These are phyloP conservation scores for Capronia americana DNA, from an alignment of 2,329 filamentous ascomycete genomes.

Conservation along the genomic window DNA sequence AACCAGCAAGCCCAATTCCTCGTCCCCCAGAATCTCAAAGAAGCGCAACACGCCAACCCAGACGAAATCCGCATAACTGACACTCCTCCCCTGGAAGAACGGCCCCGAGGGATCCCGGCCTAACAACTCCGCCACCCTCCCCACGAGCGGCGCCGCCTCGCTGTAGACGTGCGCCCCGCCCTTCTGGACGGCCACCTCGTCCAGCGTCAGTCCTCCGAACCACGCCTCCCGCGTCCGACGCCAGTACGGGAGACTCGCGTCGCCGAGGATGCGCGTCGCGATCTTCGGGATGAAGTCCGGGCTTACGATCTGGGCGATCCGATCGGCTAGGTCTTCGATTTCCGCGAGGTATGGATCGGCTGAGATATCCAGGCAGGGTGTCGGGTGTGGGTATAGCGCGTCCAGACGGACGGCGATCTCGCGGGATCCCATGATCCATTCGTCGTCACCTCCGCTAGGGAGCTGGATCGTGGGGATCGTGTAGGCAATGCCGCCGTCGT, in stretches of 20 bases:
- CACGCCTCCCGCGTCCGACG: conserved; percentile 4
- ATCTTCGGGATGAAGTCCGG: conserved; percentile 11
- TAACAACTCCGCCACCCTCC: background rate
- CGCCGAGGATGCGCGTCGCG: background rate
- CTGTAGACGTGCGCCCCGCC: background rate
- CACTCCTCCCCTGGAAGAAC: background rate
- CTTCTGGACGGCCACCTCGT: background rate
- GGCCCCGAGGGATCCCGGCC: conserved; percentile 1
- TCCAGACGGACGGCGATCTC: conserved; percentile 13
- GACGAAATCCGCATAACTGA: conserved; percentile 12
- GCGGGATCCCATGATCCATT: conserved; percentile 19
- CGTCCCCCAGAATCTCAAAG: conserved; percentile 3
- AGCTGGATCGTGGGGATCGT: conserved; percentile 20
- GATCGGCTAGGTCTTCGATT: background rate
- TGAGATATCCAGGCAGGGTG: background rate
- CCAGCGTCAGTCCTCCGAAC: conserved; percentile 6
- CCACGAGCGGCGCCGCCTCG: background rate
- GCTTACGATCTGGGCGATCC: background rate
- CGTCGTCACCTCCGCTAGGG: background rate
- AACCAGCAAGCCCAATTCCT: background rate
- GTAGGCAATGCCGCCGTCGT: conserved; percentile 9
- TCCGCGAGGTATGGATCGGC: background rate
- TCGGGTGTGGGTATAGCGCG: background rate
- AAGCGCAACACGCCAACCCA: conserved; percentile 8
- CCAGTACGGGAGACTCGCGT: conserved; percentile 4